Base-by-base conservation (phyloP, 2,329 filamentous ascomycete species). In the Amphichorda felina region DNA sequence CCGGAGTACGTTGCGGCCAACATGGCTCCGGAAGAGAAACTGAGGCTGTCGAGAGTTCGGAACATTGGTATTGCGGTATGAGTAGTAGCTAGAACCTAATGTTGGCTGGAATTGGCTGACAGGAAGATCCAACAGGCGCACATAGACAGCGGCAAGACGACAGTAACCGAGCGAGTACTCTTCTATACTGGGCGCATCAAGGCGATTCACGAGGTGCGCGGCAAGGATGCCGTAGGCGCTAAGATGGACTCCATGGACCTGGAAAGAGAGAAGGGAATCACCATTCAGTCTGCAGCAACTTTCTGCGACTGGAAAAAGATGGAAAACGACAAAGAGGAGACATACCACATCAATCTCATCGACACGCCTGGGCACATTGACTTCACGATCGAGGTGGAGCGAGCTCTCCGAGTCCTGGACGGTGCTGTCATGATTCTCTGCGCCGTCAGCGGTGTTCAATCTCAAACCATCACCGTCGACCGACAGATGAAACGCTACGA, bases 171-270 rank as follows among this genome's bases (percentile, higher is more conserved):
- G 64, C 83, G 91, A 58, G 87, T 98, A 30, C 80, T 98, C 38
- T 98, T 88, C 72, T 98, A 98, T 61, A 96, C 91, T 37, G 91
- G 91, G 45, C 82, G 91, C 55, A 95, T 95, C 63, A 93, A 93
- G 56, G 74, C 85, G 22, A 96, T 98, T 51, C 91, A 98, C 66
- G 91, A 98, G 63, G 91, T 98, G 30, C 77, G 91, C 52, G 87
- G 87, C 40, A 88, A 89, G 54, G 91, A 98, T 70, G 76, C 83
- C 25, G 87, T 95, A 28, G 91, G 91, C 45, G 91, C 91, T 41
- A 98, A 98, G 68, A 98, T 98, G 91, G 91, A 98, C 67, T 95
- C 88, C 18, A 98, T 98, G 91, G 91, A 98, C 49, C 70, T 98
- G 47, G 91, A 98, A 64, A 75, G 91, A 60, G 91, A 96, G 60